phyloP scores from a whole-genome alignment of 805 yeast genomes.

The Candida parachauliodes region DNA sequence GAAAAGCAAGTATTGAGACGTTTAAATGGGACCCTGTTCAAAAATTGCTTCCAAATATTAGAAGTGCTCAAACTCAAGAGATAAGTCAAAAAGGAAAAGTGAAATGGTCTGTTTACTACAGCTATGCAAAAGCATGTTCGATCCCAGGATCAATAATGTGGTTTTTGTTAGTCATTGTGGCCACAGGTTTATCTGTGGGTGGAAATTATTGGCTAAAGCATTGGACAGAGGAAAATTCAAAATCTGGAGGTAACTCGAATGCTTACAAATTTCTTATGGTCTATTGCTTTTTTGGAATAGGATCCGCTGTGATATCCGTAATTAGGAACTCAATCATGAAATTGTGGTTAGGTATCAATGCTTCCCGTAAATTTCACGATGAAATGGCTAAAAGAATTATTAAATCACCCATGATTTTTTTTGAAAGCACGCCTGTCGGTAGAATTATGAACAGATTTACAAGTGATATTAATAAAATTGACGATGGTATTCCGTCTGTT shows the following conservation, averaged over 20 bases:
- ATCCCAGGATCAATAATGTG: slow-evolving; percentile 43
- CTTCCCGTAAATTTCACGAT: slow-evolving; percentile 53
- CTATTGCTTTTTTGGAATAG: slow-evolving; percentile 55
- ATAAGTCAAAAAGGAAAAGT: slow-evolving; percentile 59
- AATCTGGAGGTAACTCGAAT: slow-evolving; percentile 37
- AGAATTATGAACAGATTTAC: slow-evolving; percentile 63
- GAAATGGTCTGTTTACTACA: slow-evolving; percentile 46
- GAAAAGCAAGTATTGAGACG: slow-evolving; percentile 60
- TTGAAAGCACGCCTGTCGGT: slow-evolving; percentile 69
- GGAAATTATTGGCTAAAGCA: slow-evolving; percentile 64
- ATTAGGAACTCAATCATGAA: slow-evolving; percentile 46
- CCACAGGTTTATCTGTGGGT: slow-evolving; percentile 29
- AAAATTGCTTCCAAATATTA: slow-evolving; percentile 25
- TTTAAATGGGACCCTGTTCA: slow-evolving; percentile 41
- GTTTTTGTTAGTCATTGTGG: slow-evolving; percentile 19
- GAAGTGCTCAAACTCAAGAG: slow-evolving; percentile 40
- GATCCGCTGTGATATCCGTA: slow-evolving; percentile 47
- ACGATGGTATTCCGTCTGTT: slow-evolving; percentile 52
- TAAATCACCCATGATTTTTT: slow-evolving; percentile 61
- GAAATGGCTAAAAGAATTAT: slow-evolving; percentile 53
- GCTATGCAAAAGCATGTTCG: slow-evolving; percentile 61
- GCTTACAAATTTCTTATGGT: slow-evolving; percentile 47
- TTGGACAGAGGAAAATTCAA: slow-evolving; percentile 59
- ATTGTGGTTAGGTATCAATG: slow-evolving; percentile 53
- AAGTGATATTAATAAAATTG: slow-evolving; percentile 57